phyloP scores from a whole-genome alignment of 495 filamentous ascomycete species.

The Tuber microsphaerosporum region DNA sequence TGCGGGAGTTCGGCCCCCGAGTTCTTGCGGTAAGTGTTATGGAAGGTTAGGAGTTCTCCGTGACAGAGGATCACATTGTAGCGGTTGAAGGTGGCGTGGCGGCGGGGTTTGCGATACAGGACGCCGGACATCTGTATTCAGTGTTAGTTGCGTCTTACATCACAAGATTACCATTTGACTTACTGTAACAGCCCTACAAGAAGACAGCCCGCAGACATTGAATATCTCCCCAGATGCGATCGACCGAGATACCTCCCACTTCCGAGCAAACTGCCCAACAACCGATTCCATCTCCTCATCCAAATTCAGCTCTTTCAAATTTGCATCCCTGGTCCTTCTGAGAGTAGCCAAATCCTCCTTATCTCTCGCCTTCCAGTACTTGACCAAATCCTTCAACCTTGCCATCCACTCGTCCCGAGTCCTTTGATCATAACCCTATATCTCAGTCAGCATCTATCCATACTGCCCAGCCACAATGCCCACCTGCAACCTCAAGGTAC shows the following conservation, averaged over 20 bases:
- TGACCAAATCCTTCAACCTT: slow-evolving; percentile 53
- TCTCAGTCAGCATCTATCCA: slow-evolving; percentile 45
- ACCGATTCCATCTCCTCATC: slow-evolving; percentile 65
- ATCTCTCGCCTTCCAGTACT: slow-evolving; percentile 60
- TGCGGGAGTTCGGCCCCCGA: slow-evolving; percentile 55
- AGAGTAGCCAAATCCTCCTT: slow-evolving; percentile 53
- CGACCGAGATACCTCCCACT: slow-evolving; percentile 66
- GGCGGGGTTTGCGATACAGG: slow-evolving; percentile 61
- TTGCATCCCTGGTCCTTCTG: slow-evolving; percentile 53
- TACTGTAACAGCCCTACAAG: slow-evolving; percentile 60
- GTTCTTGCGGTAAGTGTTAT: slow-evolving; percentile 50
- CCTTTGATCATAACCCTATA: slow-evolving; percentile 43
- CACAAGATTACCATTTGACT: background rate
- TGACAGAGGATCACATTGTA: slow-evolving; percentile 58
- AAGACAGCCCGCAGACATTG: slow-evolving; percentile 61
- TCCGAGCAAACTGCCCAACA: slow-evolving; percentile 61
- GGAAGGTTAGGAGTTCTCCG: slow-evolving; percentile 60
- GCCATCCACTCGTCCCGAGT: slow-evolving; percentile 62
- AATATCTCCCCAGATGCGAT: slow-evolving; percentile 60
- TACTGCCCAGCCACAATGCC: background rate
- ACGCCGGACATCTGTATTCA: slow-evolving; percentile 52
- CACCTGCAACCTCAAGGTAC: slow-evolving; percentile 58
- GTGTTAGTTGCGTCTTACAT: slow-evolving; percentile 7
- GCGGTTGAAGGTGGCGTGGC: slow-evolving; percentile 56
- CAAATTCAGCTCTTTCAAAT: slow-evolving; percentile 57